Evolutionary conservation across 805 yeast genomes (phyloP).

Genomic region (Pichia scutulata): DNA sequence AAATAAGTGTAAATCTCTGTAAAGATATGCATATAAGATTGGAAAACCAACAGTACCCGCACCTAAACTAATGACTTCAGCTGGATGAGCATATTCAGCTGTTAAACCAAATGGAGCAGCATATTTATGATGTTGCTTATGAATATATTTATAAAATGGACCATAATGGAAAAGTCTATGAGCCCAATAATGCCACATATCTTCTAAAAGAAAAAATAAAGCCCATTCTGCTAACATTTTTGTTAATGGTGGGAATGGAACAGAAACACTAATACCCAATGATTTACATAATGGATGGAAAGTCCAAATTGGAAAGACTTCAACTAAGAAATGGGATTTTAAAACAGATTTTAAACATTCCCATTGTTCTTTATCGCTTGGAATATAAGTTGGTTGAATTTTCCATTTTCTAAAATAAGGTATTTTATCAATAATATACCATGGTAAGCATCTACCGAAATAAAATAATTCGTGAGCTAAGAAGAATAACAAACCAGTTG

Average conservation of each 20-base stretch:
- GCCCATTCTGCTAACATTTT: slow-evolving; percentile 39
- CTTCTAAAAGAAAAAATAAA: slow-evolving; percentile 46
- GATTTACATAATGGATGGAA: slow-evolving; percentile 49
- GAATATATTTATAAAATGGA: slow-evolving; percentile 47
- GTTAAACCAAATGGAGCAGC: slow-evolving; percentile 58
- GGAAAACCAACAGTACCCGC: slow-evolving; percentile 58
- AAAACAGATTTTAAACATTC: slow-evolving; percentile 53
- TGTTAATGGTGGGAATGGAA: slow-evolving; percentile 44
- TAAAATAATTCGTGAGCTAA: slow-evolving; percentile 49
- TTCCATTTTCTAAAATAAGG: slow-evolving; percentile 46
- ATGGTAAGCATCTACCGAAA: slow-evolving; percentile 52
- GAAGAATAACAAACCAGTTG: slow-evolving; percentile 51
- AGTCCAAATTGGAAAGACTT: slow-evolving; percentile 55
- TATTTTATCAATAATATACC: slow-evolving; percentile 47
- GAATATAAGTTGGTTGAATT: slow-evolving; percentile 46
- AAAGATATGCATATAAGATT: slow-evolving; percentile 42
- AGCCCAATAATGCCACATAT: slow-evolving; percentile 55
- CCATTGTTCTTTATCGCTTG: slow-evolving; percentile 52
- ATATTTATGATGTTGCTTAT: slow-evolving; percentile 53
- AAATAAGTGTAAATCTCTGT: slow-evolving; percentile 43
- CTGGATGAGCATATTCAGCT: slow-evolving; percentile 56
- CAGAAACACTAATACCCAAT: slow-evolving; percentile 41
- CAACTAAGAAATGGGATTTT: slow-evolving; percentile 49
- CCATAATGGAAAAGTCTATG: slow-evolving; percentile 52
- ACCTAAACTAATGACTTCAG: slow-evolving; percentile 50